Base-by-base conservation (phyloP, 345 rosid genomes). In the Eutrema yunnanense region DNA sequence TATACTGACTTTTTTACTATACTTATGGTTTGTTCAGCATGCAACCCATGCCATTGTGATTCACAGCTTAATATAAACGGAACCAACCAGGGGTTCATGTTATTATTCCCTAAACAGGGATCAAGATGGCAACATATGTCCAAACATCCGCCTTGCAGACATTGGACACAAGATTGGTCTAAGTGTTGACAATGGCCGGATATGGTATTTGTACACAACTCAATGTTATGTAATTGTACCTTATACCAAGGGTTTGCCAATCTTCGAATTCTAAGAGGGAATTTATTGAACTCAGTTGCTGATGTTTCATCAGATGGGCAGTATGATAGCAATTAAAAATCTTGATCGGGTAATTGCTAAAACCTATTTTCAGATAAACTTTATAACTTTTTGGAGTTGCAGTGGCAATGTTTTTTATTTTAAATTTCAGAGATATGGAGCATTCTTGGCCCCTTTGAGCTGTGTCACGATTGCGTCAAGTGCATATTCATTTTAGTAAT, bases 161-260 rank as follows among this genome's bases (percentile, higher is more conserved):
- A 89, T 92, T 76, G 97, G 98, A 65, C 98, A 88, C 73, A 94
- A 94, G 80, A 89, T 88, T 78, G 98, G 98, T 73, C 70, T 94
- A 71, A 94, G 98, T 61, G 97, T 94, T 56, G 98, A 91, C 74
- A 94, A 94, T 59, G 98, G 98, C 56, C 87, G 98, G 49, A 84
- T 94, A 67, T 94, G 98, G 98, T 94, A 89, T 19, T 9, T 26
- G 26, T 36, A 13, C 50, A 59, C 27, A 3, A 8, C 69, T 58
- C 19, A 16, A 8, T 51, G 22, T 62, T 11, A 32, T 73, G 61
- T 59, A 22, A 33, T 7, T 47, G 6, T 42, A 9, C 68, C 44
- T 37, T 40, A 43, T 67, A 33, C 32, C 9, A 42, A 34, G 22
- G 98, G 96, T 94, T 94, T 81, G 86, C 91, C 77, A 86, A 87